These are phyloP conservation scores for Strobilomyces confusus DNA, from an alignment of 768 basidiomycete species.

Conservation along the genomic window DNA sequence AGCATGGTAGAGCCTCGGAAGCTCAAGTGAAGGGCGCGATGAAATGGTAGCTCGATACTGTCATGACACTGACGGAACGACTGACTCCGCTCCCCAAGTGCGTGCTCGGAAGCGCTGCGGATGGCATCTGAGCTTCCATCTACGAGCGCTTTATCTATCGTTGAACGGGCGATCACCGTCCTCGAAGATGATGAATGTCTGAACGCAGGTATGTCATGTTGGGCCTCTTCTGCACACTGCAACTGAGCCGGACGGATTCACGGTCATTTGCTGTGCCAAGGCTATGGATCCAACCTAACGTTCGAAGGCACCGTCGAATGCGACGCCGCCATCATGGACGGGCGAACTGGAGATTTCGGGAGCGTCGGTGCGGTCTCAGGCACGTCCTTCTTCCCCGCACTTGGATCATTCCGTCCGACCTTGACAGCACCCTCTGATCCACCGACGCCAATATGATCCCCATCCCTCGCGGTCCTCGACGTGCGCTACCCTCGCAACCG, in stretches of 20 bases:
- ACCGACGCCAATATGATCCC: not conserved
- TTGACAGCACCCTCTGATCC: not conserved
- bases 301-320: constrained; percentile 75
- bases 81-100: constrained; percentile 34
- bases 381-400: constrained; percentile 19
- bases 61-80: not conserved
- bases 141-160: constrained; percentile 39
- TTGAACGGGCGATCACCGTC: constrained; percentile 49
- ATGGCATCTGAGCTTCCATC: constrained; percentile 8
- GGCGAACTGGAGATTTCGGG: constrained; percentile 51
- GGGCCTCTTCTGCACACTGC: not conserved
- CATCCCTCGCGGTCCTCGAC: not conserved
- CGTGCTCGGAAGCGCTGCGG: constrained; percentile 45
- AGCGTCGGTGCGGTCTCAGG: constrained; percentile 73
- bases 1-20: constrained; percentile 48
- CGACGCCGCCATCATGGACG: constrained; percentile 72
- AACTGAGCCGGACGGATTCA: not conserved
- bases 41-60: constrained; percentile 46
- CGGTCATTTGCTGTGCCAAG: constrained; percentile 28
- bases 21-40: constrained; percentile 52
- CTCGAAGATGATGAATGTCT: constrained; percentile 66
- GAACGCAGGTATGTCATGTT: constrained; percentile 57
- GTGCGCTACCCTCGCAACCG: not conserved
- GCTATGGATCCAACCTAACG: constrained; percentile 77
- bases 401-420: constrained; percentile 2